A percentile compares a stretch with the other conserved stretches of the same genome.
Evolutionary conservation across 331 rosid genomes (phyloP).

Genomic region (Ulmus americana): DNA sequence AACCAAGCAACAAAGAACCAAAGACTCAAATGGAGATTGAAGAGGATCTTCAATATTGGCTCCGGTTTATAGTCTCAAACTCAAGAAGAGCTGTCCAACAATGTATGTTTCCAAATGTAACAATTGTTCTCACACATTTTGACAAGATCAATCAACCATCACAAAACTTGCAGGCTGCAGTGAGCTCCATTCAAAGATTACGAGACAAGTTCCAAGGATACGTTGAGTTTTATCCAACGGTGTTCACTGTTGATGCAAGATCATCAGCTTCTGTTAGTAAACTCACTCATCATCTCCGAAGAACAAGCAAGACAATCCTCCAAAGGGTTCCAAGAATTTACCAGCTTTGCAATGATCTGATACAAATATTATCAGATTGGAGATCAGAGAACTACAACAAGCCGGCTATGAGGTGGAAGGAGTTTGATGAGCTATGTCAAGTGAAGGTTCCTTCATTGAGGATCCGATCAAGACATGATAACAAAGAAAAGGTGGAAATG

Average conservation of each 20-base stretch:
- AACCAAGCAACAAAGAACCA: slow-evolving; percentile 68
- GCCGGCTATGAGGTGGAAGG: slow-evolving; percentile 91
- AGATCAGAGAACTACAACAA: slow-evolving; percentile 82
- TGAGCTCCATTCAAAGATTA: slow-evolving; percentile 59
- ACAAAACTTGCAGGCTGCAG: slow-evolving; percentile 52
- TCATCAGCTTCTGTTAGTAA: slow-evolving; percentile 76
- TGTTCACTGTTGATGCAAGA: slow-evolving; percentile 87
- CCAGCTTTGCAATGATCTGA: slow-evolving; percentile 82
- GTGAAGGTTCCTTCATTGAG: slow-evolving; percentile 57
- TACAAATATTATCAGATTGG: slow-evolving; percentile 75
- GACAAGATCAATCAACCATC: slow-evolving; percentile 77
- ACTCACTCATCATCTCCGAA: slow-evolving; percentile 68
- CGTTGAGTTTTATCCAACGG: slow-evolving; percentile 77
- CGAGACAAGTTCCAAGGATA: slow-evolving; percentile 88
- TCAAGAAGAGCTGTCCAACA: slow-evolving; percentile 76
- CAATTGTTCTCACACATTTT: slow-evolving; percentile 71
- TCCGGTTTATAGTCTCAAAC: slow-evolving; percentile 84
- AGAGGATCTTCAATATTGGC: slow-evolving; percentile 94
- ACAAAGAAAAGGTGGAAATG: slow-evolving; percentile 45
- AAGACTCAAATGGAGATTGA: slow-evolving; percentile 67
- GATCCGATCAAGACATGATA: slow-evolving; percentile 68
- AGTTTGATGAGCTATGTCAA: slow-evolving; percentile 82
- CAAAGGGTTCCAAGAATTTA: slow-evolving; percentile 83
- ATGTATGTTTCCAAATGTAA: slow-evolving; percentile 80
- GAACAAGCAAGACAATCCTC: slow-evolving; percentile 67